A percentile compares a stretch with the other conserved stretches of the same genome.
Conservation (phyloP, 805 yeast genomes). For the Wickerhamiella domercqiae region DNA sequence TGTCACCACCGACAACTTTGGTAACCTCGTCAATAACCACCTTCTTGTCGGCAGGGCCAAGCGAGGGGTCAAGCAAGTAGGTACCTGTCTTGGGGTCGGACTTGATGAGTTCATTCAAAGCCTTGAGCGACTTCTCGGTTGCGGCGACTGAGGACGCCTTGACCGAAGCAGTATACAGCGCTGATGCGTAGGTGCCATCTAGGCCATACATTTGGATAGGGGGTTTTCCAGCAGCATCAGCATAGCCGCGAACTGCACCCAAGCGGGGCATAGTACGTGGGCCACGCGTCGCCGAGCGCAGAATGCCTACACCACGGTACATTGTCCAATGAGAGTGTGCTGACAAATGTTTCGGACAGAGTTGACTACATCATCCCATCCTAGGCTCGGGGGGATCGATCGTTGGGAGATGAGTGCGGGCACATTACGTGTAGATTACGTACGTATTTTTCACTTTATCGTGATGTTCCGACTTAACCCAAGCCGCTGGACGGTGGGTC, state of each 20-base stretch:
- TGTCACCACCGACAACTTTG: constrained; percentile 38
- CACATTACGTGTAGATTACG: too few relatives aligned
- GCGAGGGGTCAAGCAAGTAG: constrained; percentile 67
- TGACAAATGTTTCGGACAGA: not conserved
- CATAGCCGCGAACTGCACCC: constrained; percentile 1
- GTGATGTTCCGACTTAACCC: too few relatives aligned
- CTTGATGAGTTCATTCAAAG: constrained; percentile 39
- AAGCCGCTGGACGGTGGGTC: too few relatives aligned
- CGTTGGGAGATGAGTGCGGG: not conserved
- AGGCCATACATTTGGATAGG: constrained; percentile 90
- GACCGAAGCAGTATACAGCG: constrained; percentile 82
- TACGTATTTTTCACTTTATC: too few relatives aligned
- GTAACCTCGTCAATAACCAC: constrained; percentile 48
- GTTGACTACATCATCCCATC: not conserved
- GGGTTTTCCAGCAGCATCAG: not conserved
- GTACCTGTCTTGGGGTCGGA: constrained; percentile 48
- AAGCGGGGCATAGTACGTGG: not conserved
- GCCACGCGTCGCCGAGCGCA: not conserved
- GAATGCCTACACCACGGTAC: constrained; percentile 1
- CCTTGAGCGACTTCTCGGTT: constrained; percentile 48
- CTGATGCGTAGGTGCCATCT: constrained; percentile 94
- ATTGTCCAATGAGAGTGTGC: not conserved
- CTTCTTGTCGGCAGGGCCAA: constrained; percentile 59
- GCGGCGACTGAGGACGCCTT: constrained; percentile 62
- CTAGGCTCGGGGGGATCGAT: not conserved